Evolutionary conservation across 495 filamentous ascomycete genomes (phyloP).

Genomic region (Acidomyces sp.): DNA sequence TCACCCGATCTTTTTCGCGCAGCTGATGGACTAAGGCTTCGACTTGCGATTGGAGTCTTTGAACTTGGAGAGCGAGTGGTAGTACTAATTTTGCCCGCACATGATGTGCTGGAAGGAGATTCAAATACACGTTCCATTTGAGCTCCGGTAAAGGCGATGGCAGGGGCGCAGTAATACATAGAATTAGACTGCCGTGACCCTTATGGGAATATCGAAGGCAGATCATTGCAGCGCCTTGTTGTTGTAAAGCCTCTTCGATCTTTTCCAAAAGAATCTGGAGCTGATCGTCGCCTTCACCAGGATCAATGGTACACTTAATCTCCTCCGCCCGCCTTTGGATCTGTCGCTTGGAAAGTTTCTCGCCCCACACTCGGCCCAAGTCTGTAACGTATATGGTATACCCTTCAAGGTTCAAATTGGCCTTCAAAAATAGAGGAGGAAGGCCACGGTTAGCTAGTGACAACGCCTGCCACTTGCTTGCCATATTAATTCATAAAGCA

Average conservation of each 20-base stretch:
- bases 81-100: conserved; percentile 11
- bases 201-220: background rate
- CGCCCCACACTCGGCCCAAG: conserved; percentile 72
- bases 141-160: conserved; percentile 15
- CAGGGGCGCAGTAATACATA: conserved; percentile 15
- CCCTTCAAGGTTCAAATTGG: too few relatives aligned
- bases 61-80: conserved; percentile 12
- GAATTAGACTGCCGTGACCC: background rate
- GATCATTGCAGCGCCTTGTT: conserved; percentile 1
- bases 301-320: conserved; percentile 68
- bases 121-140: conserved; percentile 15
- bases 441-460: too few relatives aligned
- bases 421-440: too few relatives aligned
- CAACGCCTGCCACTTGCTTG: too few relatives aligned
- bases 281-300: conserved; percentile 61
- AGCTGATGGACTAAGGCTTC: conserved; percentile 15
- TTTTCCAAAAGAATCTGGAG: conserved; percentile 59
- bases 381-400: conserved; percentile 75
- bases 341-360: conserved; percentile 46
- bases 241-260: conserved; percentile 29
- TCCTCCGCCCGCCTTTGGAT: conserved; percentile 55
- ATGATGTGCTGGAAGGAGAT: background rate
- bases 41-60: conserved; percentile 7
- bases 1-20: conserved; percentile 22
- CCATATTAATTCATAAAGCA: too few relatives aligned